Conservation (phyloP, 257 asterid species). For the Solanum sitiens region DNA sequence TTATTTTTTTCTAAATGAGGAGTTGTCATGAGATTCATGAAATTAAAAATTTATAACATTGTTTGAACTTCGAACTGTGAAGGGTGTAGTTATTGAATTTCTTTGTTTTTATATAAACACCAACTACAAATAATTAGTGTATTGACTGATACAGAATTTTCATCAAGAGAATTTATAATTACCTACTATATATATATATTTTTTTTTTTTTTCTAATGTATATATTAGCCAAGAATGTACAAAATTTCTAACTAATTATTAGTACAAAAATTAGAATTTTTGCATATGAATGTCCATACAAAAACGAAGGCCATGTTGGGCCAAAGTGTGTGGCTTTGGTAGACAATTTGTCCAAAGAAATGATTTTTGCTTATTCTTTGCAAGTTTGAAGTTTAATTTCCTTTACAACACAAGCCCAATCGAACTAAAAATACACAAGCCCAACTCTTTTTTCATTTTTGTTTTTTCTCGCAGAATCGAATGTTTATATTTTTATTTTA, state of each 20-base stretch:
- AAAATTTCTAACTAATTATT: no score
- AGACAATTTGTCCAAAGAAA: not conserved
- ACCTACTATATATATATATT: no score
- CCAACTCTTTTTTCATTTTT: not conserved
- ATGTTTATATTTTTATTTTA: not conserved
- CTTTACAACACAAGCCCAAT: not conserved
- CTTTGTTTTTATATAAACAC: not conserved
- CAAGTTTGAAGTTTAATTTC: not conserved
- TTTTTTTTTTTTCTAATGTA: no score
- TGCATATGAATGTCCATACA: not conserved
- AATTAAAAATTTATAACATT: not conserved
- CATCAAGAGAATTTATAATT: no score
- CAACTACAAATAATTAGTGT: not conserved
- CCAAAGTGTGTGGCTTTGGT: not conserved
- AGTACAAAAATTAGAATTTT: not conserved
- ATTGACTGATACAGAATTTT: no score
- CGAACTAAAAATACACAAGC: not conserved
- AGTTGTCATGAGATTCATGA: not conserved
- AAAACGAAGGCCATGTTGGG: not conserved
- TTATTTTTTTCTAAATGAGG: not conserved
- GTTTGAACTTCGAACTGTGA: not conserved
- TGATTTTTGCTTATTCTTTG: not conserved
- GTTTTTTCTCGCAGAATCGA: no score
- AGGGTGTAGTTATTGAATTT: not conserved
- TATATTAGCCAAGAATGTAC: no score